Conservation (phyloP, 148 eudicot genomes). For the Persicaria tinctoria region DNA sequence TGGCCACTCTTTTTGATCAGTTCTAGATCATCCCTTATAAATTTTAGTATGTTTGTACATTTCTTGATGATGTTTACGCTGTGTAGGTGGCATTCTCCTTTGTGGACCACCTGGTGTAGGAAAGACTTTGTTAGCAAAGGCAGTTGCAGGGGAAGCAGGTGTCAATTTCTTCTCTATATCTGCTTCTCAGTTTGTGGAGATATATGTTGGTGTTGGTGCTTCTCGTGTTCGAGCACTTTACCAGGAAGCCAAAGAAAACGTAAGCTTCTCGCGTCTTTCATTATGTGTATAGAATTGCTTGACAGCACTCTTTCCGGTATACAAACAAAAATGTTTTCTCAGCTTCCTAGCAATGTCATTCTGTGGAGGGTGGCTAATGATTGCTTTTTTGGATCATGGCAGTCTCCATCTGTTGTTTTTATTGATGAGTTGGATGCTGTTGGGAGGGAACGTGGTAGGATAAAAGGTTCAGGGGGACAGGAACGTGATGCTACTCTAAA, state of each 20-base stretch:
- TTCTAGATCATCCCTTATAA: neutral
- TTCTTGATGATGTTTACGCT: constrained; percentile 7
- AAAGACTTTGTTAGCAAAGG: constrained; percentile 89
- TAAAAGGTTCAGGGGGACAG: constrained; percentile 98
- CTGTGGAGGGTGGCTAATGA: neutral
- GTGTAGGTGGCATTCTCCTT: constrained; percentile 88
- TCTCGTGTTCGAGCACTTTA: constrained; percentile 93
- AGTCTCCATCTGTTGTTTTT: constrained; percentile 98
- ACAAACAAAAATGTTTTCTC: neutral
- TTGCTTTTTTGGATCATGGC: constrained; percentile 5
- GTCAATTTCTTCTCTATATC: constrained; percentile 94
- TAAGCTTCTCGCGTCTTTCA: constrained; percentile 22
- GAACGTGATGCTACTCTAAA: constrained; percentile 98
- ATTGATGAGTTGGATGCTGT: constrained; percentile 99
- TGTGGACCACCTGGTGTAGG: constrained; percentile 99
- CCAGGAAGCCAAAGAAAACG: constrained; percentile 89
- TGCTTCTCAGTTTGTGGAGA: constrained; percentile 96
- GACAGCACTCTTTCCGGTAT: neutral
- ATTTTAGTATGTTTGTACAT: neutral
- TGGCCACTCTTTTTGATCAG: neutral
- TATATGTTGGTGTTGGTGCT: constrained; percentile 98
- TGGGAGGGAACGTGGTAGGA: constrained; percentile 94
- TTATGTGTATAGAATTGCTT: neutral
- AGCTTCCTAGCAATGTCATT: neutral
- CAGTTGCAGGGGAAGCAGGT: constrained; percentile 99